Evolutionary conservation across 164 flowering plant species (phyloP).

Genomic region (Chimonanthus salicifolius): DNA sequence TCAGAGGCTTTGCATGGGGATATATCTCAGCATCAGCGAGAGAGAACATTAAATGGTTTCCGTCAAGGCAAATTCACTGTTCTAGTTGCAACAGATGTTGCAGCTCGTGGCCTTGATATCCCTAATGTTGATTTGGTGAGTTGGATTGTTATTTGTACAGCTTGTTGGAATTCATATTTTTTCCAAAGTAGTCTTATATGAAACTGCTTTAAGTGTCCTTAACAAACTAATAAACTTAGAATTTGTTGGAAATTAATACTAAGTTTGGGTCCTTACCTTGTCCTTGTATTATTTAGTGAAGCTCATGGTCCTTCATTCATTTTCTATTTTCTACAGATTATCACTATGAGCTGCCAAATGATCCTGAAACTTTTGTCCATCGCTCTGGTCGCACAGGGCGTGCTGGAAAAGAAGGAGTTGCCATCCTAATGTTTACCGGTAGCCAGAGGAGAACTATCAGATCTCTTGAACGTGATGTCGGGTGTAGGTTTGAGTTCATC

Average conservation of each 20-base stretch:
- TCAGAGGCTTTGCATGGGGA: conserved; percentile 99
- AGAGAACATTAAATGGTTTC: conserved; percentile 89
- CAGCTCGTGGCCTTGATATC: conserved; percentile 97
- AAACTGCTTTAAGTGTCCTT: not conserved
- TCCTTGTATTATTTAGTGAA: not conserved
- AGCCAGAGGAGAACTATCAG: conserved; percentile 80
- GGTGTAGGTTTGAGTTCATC: conserved; percentile 79
- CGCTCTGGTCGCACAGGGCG: conserved; percentile 99
- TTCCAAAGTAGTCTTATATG: not conserved
- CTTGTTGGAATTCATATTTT: not conserved
- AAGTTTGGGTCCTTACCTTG: not conserved
- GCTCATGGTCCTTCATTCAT: too few species aligned
- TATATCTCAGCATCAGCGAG: conserved; percentile 98
- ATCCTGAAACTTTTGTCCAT: conserved; percentile 97
- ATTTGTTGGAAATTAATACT: not conserved
- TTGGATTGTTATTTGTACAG: conserved; percentile 4
- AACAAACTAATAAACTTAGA: not conserved
- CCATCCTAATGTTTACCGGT: conserved; percentile 77
- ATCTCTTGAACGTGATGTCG: conserved; percentile 89
- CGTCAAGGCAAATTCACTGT: conserved; percentile 94
- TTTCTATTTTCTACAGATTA: conserved; percentile 45
- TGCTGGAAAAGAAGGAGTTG: conserved; percentile 92
- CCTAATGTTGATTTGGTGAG: conserved; percentile 95
- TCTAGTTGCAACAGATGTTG: conserved; percentile 99
- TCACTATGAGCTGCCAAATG: conserved; percentile 98